Percentiles rank a stretch among this genome's conserved stretches.
Conservation (phyloP, 768 basidiomycete species). For the Naganishia vaughanmartiniae region DNA sequence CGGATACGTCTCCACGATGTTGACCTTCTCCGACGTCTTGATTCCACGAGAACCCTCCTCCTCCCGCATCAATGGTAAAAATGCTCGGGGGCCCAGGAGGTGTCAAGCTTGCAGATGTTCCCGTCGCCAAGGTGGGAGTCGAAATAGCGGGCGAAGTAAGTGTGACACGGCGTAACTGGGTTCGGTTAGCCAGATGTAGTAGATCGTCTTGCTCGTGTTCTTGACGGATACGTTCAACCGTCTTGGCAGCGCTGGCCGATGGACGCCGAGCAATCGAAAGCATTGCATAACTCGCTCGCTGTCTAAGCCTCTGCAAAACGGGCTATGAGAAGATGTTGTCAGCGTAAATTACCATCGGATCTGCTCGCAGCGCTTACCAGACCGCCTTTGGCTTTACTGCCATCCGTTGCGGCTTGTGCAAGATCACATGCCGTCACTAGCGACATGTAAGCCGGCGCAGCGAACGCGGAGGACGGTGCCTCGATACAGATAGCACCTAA, state of each 20-base stretch:
- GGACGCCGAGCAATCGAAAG: constrained; percentile 23
- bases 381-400: constrained; percentile 49
- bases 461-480: constrained; percentile 45
- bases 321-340: constrained; percentile 22
- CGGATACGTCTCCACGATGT: constrained; percentile 4
- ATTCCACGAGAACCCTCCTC: constrained; percentile 1
- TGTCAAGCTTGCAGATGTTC: constrained; percentile 13
- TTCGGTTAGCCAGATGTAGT: constrained; percentile 40
- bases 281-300: constrained; percentile 43
- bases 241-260: neutral
- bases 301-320: constrained; percentile 43
- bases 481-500: constrained; percentile 48
- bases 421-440: constrained; percentile 49
- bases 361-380: constrained; percentile 26
- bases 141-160: constrained; percentile 23
- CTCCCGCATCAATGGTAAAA: neutral
- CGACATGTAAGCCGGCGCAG: constrained; percentile 45
- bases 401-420: constrained; percentile 42
- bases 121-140: constrained; percentile 16
- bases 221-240: neutral
- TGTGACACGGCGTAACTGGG: constrained; percentile 39
- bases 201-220: constrained; percentile 46
- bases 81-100: constrained; percentile 7
- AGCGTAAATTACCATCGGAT: neutral
- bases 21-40: neutral